Conservation (phyloP, 139 green algal species). For the Eudorina sp. region DNA sequence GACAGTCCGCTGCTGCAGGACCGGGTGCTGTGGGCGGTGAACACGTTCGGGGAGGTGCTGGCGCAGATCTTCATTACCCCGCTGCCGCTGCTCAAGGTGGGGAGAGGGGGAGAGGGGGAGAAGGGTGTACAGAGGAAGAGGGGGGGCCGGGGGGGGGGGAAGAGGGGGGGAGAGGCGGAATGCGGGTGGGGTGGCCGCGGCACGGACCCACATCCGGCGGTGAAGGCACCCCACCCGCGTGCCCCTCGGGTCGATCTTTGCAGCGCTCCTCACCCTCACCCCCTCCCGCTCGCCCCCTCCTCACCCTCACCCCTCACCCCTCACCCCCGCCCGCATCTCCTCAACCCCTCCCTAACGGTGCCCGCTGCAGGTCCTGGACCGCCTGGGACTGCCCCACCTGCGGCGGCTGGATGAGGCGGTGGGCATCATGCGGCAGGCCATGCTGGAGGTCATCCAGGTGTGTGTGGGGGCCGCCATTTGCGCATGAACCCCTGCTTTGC, state of each 20-base stretch:
- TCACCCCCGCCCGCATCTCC: not conserved
- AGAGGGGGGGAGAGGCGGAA: not conserved
- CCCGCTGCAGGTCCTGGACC: slow-evolving; percentile 63
- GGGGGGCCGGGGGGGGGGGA: not conserved
- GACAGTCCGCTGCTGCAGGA: slow-evolving; percentile 56
- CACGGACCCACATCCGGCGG: too few species aligned
- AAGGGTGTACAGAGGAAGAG: not conserved
- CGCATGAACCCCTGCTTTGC: too few species aligned
- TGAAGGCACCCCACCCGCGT: too few species aligned
- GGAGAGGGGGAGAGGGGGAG: not conserved
- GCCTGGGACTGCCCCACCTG: slow-evolving; percentile 63
- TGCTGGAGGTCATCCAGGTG: slow-evolving; percentile 61
- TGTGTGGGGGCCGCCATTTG: not conserved
- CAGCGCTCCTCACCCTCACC: not conserved
- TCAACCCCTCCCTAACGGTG: not conserved
- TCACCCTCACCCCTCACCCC: not conserved
- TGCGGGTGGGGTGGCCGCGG: not conserved
- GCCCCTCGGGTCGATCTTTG: too few species aligned
- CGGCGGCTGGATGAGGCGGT: slow-evolving; percentile 63
- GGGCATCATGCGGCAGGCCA: slow-evolving; percentile 61
- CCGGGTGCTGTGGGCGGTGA: slow-evolving; percentile 74
- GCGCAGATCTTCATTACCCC: slow-evolving; percentile 84
- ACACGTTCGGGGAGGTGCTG: slow-evolving; percentile 74
- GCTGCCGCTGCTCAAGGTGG: slow-evolving; percentile 71
- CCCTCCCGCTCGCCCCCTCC: not conserved